Evolutionary conservation across 768 basidiomycete genomes (phyloP).

Genomic region (Lyophyllum shimeji): DNA sequence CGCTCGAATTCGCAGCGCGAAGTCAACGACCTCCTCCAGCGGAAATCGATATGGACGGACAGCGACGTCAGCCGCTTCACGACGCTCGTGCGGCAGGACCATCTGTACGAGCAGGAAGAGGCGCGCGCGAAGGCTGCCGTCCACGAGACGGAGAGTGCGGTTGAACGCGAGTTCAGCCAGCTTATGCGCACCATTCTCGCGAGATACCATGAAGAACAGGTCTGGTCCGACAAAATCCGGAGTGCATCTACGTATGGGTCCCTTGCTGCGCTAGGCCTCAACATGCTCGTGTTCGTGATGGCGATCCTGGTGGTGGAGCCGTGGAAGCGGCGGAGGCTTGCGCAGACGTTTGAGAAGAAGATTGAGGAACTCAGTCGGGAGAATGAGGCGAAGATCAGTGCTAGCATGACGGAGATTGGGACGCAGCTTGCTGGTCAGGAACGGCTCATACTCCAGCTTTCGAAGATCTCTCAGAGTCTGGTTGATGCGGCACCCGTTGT

Average conservation of each 20-base stretch:
- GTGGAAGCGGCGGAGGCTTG: conserved; percentile 88
- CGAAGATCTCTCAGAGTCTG: conserved; percentile 10
- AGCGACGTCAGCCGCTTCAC: conserved; percentile 87
- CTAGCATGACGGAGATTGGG: conserved; percentile 47
- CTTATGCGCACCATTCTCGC: conserved; percentile 87
- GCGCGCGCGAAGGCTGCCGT: conserved; percentile 64
- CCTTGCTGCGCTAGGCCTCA: conserved; percentile 81
- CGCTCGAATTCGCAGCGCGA: conserved; percentile 90
- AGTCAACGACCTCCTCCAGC: conserved; percentile 91
- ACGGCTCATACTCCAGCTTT: conserved; percentile 14
- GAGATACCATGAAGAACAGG: conserved; percentile 97
- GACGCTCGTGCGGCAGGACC: conserved; percentile 86
- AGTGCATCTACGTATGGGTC: conserved; percentile 94
- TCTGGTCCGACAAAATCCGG: conserved; percentile 99
- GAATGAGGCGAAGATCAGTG: conserved; percentile 48
- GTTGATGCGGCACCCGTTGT: neutral
- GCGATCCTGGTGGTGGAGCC: conserved; percentile 94
- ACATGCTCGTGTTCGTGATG: conserved; percentile 85
- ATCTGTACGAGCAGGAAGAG: conserved; percentile 82
- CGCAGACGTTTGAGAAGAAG: conserved; percentile 87
- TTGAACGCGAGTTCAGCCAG: conserved; percentile 85
- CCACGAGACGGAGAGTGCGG: conserved; percentile 69
- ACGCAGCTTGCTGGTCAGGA: conserved; percentile 48
- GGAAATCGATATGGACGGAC: conserved; percentile 93
- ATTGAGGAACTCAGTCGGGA: conserved; percentile 64